Percentiles rank a stretch among this genome's conserved stretches.
Conservation (phyloP, 805 yeast species). For the Spathaspora passalidarum region DNA sequence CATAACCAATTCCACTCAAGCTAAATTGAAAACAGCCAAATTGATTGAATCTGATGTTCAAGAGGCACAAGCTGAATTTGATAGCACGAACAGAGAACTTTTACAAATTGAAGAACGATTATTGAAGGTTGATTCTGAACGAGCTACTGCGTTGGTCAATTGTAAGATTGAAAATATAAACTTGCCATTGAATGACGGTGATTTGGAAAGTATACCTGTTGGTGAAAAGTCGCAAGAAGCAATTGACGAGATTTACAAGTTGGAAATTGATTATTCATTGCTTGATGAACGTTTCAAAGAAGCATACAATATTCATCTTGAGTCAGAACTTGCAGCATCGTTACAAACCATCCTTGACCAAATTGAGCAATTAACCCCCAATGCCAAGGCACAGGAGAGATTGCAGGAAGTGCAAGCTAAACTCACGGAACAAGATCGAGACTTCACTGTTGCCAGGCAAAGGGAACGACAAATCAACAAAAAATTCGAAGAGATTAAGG, state of each 20-base stretch:
- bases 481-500: slow-evolving; percentile 58
- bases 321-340: slow-evolving; percentile 31
- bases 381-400: slow-evolving; percentile 75
- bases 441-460: slow-evolving; percentile 59
- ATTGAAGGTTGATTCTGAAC: slow-evolving; percentile 53
- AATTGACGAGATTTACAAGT: slow-evolving; percentile 36
- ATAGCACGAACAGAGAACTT: slow-evolving; percentile 27
- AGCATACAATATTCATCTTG: slow-evolving; percentile 35
- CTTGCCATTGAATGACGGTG: slow-evolving; percentile 61
- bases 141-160: slow-evolving; percentile 57
- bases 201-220: slow-evolving; percentile 58
- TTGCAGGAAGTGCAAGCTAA: slow-evolving; percentile 63
- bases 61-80: slow-evolving; percentile 37
- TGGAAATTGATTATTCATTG: slow-evolving; percentile 54
- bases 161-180: slow-evolving; percentile 72
- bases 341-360: slow-evolving; percentile 36
- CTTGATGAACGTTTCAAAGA: slow-evolving; percentile 45
- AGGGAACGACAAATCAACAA: slow-evolving; percentile 53
- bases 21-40: slow-evolving; percentile 28
- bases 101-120: slow-evolving; percentile 49
- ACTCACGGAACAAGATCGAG: slow-evolving; percentile 59
- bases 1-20: slow-evolving; percentile 9
- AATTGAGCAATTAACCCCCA: slow-evolving; percentile 63
- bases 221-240: slow-evolving; percentile 41
- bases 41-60: slow-evolving; percentile 26